Evolutionary conservation across 164 flowering plant species (phyloP).

Genomic region (Pachysandra terminalis): DNA sequence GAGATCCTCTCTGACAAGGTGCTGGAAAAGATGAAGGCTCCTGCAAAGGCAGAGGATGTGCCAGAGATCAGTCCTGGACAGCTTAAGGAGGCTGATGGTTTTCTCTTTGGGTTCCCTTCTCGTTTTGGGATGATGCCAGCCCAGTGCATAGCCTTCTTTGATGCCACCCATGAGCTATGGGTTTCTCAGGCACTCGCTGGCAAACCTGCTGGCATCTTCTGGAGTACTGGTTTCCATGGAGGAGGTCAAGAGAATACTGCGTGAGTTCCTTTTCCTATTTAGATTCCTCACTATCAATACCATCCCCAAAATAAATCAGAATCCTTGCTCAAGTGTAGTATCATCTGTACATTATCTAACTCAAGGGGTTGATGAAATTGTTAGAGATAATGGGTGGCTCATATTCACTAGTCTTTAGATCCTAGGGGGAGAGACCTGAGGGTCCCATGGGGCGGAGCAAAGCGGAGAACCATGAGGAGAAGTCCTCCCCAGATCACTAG

Average conservation of each 20-base stretch:
- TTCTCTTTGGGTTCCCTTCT: slow-evolving; percentile 83
- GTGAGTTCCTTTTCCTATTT: slow-evolving; percentile 32
- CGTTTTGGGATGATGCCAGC: slow-evolving; percentile 91
- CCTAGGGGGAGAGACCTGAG: too few species aligned
- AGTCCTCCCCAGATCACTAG: too few species aligned
- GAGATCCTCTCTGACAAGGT: slow-evolving; percentile 64
- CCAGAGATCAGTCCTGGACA: slow-evolving; percentile 64
- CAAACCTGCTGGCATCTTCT: slow-evolving; percentile 89
- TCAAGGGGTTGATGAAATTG: background rate
- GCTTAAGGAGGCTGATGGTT: slow-evolving; percentile 79
- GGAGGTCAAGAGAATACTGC: slow-evolving; percentile 92
- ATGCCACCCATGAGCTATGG: slow-evolving; percentile 60
- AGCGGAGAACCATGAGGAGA: too few species aligned
- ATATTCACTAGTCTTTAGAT: too few species aligned
- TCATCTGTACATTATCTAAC: background rate
- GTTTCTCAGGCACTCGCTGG: slow-evolving; percentile 78
- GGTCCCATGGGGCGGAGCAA: too few species aligned
- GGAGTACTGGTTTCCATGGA: slow-evolving; percentile 94
- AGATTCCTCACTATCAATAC: background rate
- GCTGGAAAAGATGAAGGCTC: slow-evolving; percentile 79
- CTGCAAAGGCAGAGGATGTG: slow-evolving; percentile 53
- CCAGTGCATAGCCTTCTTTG: slow-evolving; percentile 76
- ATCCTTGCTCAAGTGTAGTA: background rate
- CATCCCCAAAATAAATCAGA: background rate
- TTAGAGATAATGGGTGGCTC: too few species aligned